phyloP scores from a whole-genome alignment of 371 early-diverging fungal species.

The Capillidium rhysosporum region DNA sequence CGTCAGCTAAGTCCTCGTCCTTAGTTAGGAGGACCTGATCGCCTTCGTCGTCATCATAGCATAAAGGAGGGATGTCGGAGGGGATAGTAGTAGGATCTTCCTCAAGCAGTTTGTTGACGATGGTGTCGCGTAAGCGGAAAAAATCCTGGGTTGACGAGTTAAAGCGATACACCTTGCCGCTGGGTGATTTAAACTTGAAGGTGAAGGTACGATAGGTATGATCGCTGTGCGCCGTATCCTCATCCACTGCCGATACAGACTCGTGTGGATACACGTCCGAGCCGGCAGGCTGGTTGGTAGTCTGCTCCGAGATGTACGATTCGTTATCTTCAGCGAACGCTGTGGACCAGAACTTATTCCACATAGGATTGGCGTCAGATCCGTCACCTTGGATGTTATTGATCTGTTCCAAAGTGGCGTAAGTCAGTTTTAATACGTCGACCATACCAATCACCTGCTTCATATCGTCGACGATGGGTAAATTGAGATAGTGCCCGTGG shows the following conservation, averaged over 20 bases:
- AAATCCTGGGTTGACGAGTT: conserved; percentile 25
- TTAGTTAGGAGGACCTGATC: conserved; percentile 41
- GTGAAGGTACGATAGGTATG: conserved; percentile 22
- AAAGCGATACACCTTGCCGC: conserved; percentile 46
- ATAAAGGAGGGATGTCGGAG: conserved; percentile 18
- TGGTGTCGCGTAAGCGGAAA: conserved; percentile 18
- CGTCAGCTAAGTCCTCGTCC: conserved; percentile 49
- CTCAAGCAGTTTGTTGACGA: conserved; percentile 15
- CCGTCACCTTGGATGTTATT: conserved; percentile 22
- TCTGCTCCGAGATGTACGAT: conserved; percentile 21
- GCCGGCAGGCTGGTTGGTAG: conserved; percentile 9
- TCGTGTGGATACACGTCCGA: conserved; percentile 24
- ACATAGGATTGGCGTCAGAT: conserved; percentile 23
- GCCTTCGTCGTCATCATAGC: conserved; percentile 61
- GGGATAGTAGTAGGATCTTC: conserved; percentile 15
- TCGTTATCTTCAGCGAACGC: conserved; percentile 24
- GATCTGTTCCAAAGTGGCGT: conserved; percentile 50
- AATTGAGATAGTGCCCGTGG: conserved; percentile 81
- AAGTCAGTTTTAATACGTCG: conserved; percentile 80
- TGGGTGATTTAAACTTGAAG: conserved; percentile 54
- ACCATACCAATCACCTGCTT: conserved; percentile 65
- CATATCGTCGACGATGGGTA: conserved; percentile 73
- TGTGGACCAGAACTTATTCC: conserved; percentile 32
- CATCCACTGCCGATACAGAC: conserved; percentile 26
- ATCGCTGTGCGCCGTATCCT: conserved; percentile 15